Conservation (phyloP, 2,329 filamentous ascomycete species). For the Didymella lethalis region DNA sequence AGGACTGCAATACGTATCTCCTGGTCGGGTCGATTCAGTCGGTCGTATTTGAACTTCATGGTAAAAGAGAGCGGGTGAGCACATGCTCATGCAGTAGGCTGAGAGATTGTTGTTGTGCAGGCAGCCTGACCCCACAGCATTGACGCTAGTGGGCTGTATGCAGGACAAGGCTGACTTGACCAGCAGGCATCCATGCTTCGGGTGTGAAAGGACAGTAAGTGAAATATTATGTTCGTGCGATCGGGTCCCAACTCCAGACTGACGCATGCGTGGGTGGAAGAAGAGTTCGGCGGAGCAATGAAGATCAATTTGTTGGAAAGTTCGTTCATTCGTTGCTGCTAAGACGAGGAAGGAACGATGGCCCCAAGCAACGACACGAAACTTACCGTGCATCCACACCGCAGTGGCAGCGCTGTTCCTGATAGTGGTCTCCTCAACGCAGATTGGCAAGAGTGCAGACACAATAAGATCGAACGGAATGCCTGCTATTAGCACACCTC, state of each 20-base stretch:
- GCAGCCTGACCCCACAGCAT: neutral
- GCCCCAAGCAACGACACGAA: neutral
- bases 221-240: neutral
- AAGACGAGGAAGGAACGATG: neutral
- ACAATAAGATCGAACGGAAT: neutral
- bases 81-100: neutral
- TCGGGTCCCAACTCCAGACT: neutral
- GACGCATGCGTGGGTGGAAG: no score
- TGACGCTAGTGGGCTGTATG: neutral
- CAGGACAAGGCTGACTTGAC: neutral
- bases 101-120: neutral
- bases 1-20: slow-evolving; percentile 2
- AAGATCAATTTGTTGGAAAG: neutral
- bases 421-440: neutral
- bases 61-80: neutral
- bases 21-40: neutral
- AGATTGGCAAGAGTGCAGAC: neutral
- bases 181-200: neutral
- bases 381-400: neutral
- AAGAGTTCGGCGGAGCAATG: neutral
- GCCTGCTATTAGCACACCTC: neutral
- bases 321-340: neutral
- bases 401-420: neutral
- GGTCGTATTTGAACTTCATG: neutral
- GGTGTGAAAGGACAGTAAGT: neutral